Conservation (phyloP, 176 grass and related monocot genomes). For the Cenchrus fungigraminus region DNA sequence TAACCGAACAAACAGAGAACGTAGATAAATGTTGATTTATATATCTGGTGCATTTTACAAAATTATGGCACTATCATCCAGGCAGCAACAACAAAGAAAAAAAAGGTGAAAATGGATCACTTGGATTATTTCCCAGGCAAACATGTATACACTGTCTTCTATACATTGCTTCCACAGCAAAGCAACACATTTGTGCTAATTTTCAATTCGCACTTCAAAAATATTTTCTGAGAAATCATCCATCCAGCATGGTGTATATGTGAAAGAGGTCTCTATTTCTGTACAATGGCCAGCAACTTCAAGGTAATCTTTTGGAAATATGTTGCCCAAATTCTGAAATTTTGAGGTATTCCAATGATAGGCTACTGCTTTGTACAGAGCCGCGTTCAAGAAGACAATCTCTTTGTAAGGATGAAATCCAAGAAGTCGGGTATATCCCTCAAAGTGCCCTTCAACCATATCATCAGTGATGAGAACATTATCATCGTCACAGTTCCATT, state of each 20-base stretch:
- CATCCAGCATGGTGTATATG: slow-evolving; percentile 18
- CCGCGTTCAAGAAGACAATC: neutral
- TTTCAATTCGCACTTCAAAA: neutral
- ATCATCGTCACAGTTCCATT: neutral
- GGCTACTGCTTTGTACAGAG: neutral
- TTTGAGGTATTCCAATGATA: slow-evolving; percentile 5
- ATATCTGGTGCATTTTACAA: no score
- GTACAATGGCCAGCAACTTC: neutral
- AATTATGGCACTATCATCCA: no score
- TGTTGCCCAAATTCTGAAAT: neutral
- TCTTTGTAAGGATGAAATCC: slow-evolving; percentile 27
- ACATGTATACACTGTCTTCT: no score
- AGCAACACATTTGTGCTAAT: neutral
- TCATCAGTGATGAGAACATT: neutral
- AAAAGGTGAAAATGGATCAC: no score
- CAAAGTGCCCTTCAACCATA: neutral
- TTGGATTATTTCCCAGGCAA: no score
- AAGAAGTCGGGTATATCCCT: neutral
- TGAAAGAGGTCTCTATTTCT: neutral
- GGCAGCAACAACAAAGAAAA: no score
- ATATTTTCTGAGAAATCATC: neutral
- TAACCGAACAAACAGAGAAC: no score
- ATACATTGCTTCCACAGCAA: no score
- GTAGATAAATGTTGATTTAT: no score
- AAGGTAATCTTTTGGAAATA: neutral